Percentiles rank a stretch among this genome's conserved stretches.
Evolutionary conservation across 495 filamentous ascomycete species (phyloP).

Genomic region (Penicillium taxi): DNA sequence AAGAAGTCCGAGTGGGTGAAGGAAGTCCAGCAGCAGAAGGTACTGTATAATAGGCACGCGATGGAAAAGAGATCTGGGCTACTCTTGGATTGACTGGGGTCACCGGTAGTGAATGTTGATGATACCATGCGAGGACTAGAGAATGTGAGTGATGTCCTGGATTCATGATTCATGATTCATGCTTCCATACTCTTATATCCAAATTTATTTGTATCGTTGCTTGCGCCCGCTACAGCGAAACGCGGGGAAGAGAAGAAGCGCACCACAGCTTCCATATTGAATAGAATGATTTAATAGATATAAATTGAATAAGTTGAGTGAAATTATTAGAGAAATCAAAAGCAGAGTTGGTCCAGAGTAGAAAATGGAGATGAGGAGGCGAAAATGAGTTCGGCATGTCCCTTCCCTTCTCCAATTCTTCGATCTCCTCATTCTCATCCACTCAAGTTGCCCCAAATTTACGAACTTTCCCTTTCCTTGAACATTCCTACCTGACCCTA

Average conservation of each 20-base stretch:
- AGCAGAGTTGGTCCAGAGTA: background rate
- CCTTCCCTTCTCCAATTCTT: conserved; percentile 8
- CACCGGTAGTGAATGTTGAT: conserved; percentile 62
- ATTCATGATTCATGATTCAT: conserved; percentile 1
- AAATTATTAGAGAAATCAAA: background rate
- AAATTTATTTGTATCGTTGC: conserved; percentile 73
- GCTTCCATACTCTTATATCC: conserved; percentile 78
- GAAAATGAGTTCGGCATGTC: conserved; percentile 14
- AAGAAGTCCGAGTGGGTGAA: conserved; percentile 59
- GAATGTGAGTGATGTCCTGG: background rate
- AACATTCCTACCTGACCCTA: background rate
- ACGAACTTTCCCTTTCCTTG: background rate
- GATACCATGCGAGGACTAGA: conserved; percentile 84
- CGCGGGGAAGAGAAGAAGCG: conserved; percentile 74
- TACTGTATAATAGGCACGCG: conserved; percentile 52
- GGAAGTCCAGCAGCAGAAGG: conserved; percentile 56
- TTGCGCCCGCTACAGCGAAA: conserved; percentile 89
- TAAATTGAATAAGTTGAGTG: background rate
- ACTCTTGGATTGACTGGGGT: conserved; percentile 75
- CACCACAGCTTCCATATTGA: conserved; percentile 48
- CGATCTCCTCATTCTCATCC: conserved; percentile 1
- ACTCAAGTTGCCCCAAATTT: background rate
- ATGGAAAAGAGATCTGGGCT: conserved; percentile 48
- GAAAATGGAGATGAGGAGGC: background rate
- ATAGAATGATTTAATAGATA: conserved; percentile 2